These are phyloP conservation scores for Liquidambar formosana DNA, from an alignment of 164 flowering plant species.

Conservation along the genomic window DNA sequence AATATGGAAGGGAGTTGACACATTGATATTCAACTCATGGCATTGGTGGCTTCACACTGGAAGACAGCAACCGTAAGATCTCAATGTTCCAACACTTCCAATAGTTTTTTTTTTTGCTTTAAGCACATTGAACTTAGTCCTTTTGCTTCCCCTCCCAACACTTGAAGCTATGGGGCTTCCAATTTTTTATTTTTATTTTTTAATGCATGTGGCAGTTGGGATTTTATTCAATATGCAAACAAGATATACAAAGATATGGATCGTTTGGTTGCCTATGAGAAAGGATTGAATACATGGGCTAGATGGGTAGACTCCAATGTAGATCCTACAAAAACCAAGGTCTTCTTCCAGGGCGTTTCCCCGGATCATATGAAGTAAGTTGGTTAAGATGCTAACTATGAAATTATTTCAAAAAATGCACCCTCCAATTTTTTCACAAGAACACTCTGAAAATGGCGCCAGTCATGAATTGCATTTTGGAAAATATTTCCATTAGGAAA, in stretches of 20 bases:
- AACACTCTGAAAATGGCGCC: too few species aligned
- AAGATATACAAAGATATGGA: slow-evolving; percentile 16
- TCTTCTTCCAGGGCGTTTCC: slow-evolving; percentile 23
- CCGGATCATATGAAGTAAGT: slow-evolving; percentile 16
- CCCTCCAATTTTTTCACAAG: too few species aligned
- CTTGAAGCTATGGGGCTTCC: too few species aligned
- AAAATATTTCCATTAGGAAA: too few species aligned
- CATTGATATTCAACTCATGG: slow-evolving; percentile 27
- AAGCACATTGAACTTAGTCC: background rate
- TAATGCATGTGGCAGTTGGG: slow-evolving; percentile 23
- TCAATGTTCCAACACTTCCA: too few species aligned
- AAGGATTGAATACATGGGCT: slow-evolving; percentile 22
- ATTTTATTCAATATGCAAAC: slow-evolving; percentile 12
- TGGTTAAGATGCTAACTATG: too few species aligned
- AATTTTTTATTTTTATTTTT: background rate
- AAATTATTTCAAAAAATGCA: too few species aligned
- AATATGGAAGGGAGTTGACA: slow-evolving; percentile 9
- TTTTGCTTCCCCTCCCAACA: background rate
- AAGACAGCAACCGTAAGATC: slow-evolving; percentile 11
- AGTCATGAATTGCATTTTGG: too few species aligned
- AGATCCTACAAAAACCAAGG: slow-evolving; percentile 17
- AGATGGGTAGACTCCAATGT: slow-evolving; percentile 24
- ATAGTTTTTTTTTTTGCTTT: too few species aligned
- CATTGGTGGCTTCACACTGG: too few species aligned
- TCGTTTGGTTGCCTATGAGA: slow-evolving; percentile 17